Evolutionary conservation across 2,329 filamentous ascomycete genomes (phyloP).

Genomic region (Trichophyton simii): DNA sequence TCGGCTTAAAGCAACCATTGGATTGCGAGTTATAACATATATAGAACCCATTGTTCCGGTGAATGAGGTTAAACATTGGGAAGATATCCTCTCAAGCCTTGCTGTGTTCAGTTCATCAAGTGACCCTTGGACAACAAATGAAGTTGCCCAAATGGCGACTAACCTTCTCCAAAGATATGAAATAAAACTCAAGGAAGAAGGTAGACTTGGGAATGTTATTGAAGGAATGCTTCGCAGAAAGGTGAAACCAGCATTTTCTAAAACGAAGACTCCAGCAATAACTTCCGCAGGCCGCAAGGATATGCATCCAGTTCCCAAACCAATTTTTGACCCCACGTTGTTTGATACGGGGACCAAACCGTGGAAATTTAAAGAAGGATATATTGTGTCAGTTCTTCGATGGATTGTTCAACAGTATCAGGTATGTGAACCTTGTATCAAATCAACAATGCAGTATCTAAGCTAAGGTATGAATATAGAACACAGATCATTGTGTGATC

Average conservation of each 20-base stretch:
- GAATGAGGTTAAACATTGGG: constrained; percentile 13
- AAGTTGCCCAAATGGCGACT: constrained; percentile 14
- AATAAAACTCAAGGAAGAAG: constrained; percentile 4
- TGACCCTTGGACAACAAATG: constrained; percentile 26
- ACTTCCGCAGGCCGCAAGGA: constrained; percentile 34
- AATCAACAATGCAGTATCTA: neutral
- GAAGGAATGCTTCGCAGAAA: constrained; percentile 20
- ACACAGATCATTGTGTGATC: constrained; percentile 18
- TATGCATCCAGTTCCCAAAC: constrained; percentile 26
- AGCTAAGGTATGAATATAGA: constrained; percentile 15
- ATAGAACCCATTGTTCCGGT: constrained; percentile 16
- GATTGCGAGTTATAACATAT: constrained; percentile 19
- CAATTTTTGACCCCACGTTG: constrained; percentile 25
- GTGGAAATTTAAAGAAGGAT: constrained; percentile 28
- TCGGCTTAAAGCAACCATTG: constrained; percentile 20
- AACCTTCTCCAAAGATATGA: constrained; percentile 13
- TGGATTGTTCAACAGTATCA: constrained; percentile 28
- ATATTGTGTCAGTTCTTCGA: constrained; percentile 24
- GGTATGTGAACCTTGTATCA: constrained; percentile 16
- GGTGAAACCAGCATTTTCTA: constrained; percentile 32
- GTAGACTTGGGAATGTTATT: constrained; percentile 15
- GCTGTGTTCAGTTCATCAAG: constrained; percentile 22
- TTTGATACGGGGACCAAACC: constrained; percentile 28
- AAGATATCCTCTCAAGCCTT: constrained; percentile 21
- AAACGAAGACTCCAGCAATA: constrained; percentile 30